A percentile compares a stretch with the other conserved stretches of the same genome.
Conservation (phyloP, 305 asterid genomes). For the Fraxinus platypoda region DNA sequence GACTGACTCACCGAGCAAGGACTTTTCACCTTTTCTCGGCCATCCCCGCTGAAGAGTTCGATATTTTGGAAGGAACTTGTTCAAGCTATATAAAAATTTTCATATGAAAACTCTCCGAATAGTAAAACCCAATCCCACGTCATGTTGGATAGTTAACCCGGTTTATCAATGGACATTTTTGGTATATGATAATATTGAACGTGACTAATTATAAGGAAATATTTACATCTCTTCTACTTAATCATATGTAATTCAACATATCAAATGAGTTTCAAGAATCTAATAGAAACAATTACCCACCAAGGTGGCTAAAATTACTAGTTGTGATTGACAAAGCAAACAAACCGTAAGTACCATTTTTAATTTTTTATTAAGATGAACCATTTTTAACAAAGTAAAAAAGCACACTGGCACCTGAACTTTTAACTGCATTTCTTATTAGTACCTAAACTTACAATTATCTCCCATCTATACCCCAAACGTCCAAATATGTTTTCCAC, state of each 20-base stretch:
- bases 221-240: not conserved
- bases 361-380: too few relatives aligned
- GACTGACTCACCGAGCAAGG: not conserved
- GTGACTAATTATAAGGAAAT: not conserved
- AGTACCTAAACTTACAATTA: too few relatives aligned
- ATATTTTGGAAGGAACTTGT: not conserved
- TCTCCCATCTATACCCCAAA: not conserved
- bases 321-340: too few relatives aligned
- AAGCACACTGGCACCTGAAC: too few relatives aligned
- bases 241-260: not conserved
- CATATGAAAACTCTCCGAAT: not conserved
- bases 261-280: not conserved
- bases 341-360: too few relatives aligned
- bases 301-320: not conserved
- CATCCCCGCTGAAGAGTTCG: not conserved
- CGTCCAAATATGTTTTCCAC: not conserved
- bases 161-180: not conserved
- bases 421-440: too few relatives aligned
- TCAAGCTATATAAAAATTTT: not conserved
- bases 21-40: not conserved
- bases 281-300: not conserved
- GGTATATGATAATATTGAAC: not conserved
- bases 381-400: too few relatives aligned
- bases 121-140: not conserved
- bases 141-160: not conserved